These are phyloP conservation scores for Stropharia rugosoannulata DNA, from an alignment of 768 basidiomycete species.

Conservation along the genomic window DNA sequence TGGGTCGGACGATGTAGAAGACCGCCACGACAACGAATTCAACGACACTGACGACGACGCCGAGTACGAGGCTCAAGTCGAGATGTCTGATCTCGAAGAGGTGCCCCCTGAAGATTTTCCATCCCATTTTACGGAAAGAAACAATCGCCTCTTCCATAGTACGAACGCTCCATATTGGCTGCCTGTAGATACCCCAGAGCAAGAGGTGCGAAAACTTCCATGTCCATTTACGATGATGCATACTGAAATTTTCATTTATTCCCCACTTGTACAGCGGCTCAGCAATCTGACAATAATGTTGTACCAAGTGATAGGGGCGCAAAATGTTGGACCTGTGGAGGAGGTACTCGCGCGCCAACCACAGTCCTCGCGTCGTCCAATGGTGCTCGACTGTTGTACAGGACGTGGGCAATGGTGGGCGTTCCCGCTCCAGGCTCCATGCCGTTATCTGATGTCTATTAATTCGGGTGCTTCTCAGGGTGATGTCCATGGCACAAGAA, in stretches of 20 bases:
- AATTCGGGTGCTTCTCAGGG: slow-evolving; percentile 43
- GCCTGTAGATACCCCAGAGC: slow-evolving; percentile 71
- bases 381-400: slow-evolving; percentile 73
- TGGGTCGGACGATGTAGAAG: background rate
- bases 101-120: slow-evolving; percentile 55
- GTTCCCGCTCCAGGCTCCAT: slow-evolving; percentile 2
- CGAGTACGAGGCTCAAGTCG: background rate
- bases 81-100: slow-evolving; percentile 27
- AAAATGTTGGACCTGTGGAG: slow-evolving; percentile 60
- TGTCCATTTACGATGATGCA: background rate
- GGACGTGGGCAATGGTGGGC: slow-evolving; percentile 71
- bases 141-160: slow-evolving; percentile 68
- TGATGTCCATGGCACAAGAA: slow-evolving; percentile 67
- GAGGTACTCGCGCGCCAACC: slow-evolving; percentile 44
- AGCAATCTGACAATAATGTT: slow-evolving; percentile 50
- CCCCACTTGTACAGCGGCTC: slow-evolving; percentile 41
- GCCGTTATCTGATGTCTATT: slow-evolving; percentile 17
- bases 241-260: background rate
- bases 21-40: background rate
- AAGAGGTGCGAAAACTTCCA: slow-evolving; percentile 45
- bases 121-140: slow-evolving; percentile 53
- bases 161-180: slow-evolving; percentile 68
- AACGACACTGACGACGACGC: slow-evolving; percentile 10
- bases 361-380: slow-evolving; percentile 35
- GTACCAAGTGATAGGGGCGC: slow-evolving; percentile 47